Evolutionary conservation across 2,329 filamentous ascomycete species (phyloP).

Genomic region (Dactylellina haptotyla): DNA sequence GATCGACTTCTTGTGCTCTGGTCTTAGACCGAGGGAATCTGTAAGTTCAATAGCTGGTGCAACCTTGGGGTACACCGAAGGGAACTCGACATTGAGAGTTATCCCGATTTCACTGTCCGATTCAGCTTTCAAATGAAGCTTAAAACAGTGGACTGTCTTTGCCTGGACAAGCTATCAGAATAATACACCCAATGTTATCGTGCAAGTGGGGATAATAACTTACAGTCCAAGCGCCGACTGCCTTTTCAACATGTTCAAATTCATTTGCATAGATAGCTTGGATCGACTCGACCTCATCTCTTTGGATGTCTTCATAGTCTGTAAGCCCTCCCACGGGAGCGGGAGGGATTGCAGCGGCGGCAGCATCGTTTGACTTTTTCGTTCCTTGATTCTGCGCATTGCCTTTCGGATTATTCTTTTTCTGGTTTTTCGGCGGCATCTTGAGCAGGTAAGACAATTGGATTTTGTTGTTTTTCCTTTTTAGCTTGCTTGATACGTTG

Average conservation of each 20-base stretch:
- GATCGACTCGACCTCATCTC: slow-evolving; percentile 85
- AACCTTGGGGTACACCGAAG: slow-evolving; percentile 90
- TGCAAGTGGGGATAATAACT: slow-evolving; percentile 57
- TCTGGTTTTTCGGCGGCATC: slow-evolving; percentile 56
- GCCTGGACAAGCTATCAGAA: slow-evolving; percentile 44
- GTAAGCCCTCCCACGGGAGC: slow-evolving; percentile 59
- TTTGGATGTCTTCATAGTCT: slow-evolving; percentile 83
- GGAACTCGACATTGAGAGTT: slow-evolving; percentile 80
- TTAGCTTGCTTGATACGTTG: slow-evolving; percentile 17
- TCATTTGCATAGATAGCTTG: slow-evolving; percentile 91
- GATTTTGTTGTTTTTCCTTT: slow-evolving; percentile 21
- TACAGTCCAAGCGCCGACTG: slow-evolving; percentile 82
- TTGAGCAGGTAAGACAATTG: slow-evolving; percentile 4
- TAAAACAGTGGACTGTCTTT: slow-evolving; percentile 69
- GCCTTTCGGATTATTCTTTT: slow-evolving; percentile 55
- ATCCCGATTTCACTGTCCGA: slow-evolving; percentile 65
- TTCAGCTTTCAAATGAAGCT: slow-evolving; percentile 77
- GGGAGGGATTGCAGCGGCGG: slow-evolving; percentile 59
- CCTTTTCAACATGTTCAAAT: slow-evolving; percentile 75
- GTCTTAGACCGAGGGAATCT: slow-evolving; percentile 23
- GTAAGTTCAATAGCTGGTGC: slow-evolving; percentile 71
- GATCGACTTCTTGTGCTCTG: slow-evolving; percentile 62
- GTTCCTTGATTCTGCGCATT: slow-evolving; percentile 45
- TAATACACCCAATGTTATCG: slow-evolving; percentile 1
- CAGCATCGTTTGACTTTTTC: slow-evolving; percentile 60